Conservation (phyloP, 1,284 basidiomycete genomes). For the Pyrrhoderma noxium region DNA sequence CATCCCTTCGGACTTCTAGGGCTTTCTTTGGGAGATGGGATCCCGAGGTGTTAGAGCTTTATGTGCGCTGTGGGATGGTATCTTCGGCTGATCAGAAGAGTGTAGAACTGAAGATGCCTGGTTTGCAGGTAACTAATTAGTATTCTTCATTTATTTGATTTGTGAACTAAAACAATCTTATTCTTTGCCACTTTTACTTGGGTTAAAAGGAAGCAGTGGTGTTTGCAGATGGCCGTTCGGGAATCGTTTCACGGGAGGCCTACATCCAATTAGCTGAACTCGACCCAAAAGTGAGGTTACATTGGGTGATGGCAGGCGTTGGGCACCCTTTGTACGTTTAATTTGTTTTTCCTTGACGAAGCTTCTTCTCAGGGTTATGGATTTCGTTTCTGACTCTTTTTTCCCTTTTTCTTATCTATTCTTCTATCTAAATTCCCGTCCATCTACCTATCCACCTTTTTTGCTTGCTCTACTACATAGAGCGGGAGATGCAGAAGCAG, state of each 20-base stretch:
- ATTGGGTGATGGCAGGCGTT: conserved; percentile 52
- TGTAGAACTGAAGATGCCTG: conserved; percentile 55
- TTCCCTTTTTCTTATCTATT: neutral
- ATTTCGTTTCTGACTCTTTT: neutral
- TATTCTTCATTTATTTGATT: neutral
- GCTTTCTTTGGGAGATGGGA: conserved; percentile 77
- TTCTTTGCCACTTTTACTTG: neutral
- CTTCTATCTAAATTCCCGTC: too few relatives aligned
- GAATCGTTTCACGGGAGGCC: conserved; percentile 33
- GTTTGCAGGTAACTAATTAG: conserved; percentile 32
- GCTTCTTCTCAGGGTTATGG: too few relatives aligned
- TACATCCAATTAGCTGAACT: conserved; percentile 38
- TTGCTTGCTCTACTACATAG: too few relatives aligned
- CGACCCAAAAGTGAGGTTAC: conserved; percentile 41
- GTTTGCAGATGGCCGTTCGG: conserved; percentile 36
- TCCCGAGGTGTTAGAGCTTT: conserved; percentile 55
- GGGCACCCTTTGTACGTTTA: conserved; percentile 20
- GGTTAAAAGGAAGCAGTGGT: conserved; percentile 41
- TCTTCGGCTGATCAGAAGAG: conserved; percentile 23
- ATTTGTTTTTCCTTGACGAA: too few relatives aligned
- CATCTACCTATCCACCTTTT: too few relatives aligned
- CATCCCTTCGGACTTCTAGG: conserved; percentile 39
- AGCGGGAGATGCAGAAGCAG: conserved; percentile 32
- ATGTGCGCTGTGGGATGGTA: conserved; percentile 53
- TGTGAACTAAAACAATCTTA: neutral